Evolutionary conservation across 352 stramenopile species (phyloP), one percentile per base, ranked within the genome.

Genomic region (Phytopythium sindhum): DNA sequence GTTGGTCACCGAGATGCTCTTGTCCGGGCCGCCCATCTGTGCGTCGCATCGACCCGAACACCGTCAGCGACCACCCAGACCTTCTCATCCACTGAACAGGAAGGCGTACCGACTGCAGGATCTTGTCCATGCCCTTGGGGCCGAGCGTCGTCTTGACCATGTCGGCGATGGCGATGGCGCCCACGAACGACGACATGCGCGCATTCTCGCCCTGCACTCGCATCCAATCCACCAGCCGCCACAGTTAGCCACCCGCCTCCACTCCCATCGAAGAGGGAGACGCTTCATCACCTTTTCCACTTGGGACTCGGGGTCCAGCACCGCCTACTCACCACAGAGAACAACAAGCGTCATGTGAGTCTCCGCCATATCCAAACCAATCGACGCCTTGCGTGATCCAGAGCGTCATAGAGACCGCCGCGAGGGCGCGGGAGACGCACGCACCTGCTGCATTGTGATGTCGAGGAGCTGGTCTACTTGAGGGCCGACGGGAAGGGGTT

Each of bases 91-190:
- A 17, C 7, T 42, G 15, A 4, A 17, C 14, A 45, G 41, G 14
- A 45, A 26, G 23, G 1, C 48, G 48, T 31, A 98, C 86, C 14
- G 85, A 96, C 83, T 99, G 97, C 57, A 99, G 80, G 71, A 99
- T 99, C 77, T 99, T 99, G 83, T 99, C 97, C 97, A 99, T 99
- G 31, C 98, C 98, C 77, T 99, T 99, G n/a, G 98, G 98, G 19
- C 98, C 98, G 14, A 99, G 81, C 37, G 98, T 99, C 23, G 98
- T 99, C 81, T 99, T 99, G 31, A 99, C 97, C 68, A 99, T 93
- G 80, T 99, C 98, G 33, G 97, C 95, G 78, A 99, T 99, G 57
- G 98, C 97, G 74, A 99, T 99, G 47, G 98, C 98, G 61, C 98
- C 97, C 35, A 99, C 95, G 73, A 99, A 99, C 35, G 97, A 99